A percentile compares a stretch with the other conserved stretches of the same genome.
Evolutionary conservation across 805 yeast genomes (phyloP).

Genomic region (Saccharomycopsis vini): DNA sequence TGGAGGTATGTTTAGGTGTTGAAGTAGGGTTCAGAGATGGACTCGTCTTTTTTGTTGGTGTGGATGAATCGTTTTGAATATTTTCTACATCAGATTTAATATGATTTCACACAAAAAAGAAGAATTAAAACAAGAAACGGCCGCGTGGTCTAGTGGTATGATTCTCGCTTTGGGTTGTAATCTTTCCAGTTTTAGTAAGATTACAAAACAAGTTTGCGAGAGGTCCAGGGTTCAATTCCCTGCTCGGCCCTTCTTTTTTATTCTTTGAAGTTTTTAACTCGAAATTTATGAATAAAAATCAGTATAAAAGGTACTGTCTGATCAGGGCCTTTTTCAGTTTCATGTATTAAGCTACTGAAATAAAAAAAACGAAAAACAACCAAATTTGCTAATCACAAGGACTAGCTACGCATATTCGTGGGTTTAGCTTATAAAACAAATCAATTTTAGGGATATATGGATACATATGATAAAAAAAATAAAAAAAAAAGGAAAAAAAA

Average conservation of each 20-base stretch:
- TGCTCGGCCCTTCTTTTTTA: constrained; percentile 19
- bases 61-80: too few species aligned
- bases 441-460: too few species aligned
- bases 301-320: not conserved
- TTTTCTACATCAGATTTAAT: too few species aligned
- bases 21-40: too few species aligned
- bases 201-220: constrained; percentile 16
- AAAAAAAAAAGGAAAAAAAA: too few species aligned
- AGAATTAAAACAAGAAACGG: constrained; percentile 17
- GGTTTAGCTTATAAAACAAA: not conserved
- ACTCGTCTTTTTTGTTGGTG: too few species aligned
- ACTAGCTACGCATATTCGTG: not conserved
- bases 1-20: too few species aligned
- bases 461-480: too few species aligned
- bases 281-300: not conserved
- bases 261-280: not conserved
- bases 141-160: constrained; percentile 49
- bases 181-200: not conserved
- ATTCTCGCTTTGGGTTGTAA: constrained; percentile 43
- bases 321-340: not conserved
- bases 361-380: not conserved
- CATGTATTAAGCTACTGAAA: not conserved
- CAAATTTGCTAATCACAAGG: not conserved
- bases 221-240: constrained; percentile 21
- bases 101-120: not conserved